Conservation (phyloP, 139 green algal species). For the Micromonas commoda region DNA sequence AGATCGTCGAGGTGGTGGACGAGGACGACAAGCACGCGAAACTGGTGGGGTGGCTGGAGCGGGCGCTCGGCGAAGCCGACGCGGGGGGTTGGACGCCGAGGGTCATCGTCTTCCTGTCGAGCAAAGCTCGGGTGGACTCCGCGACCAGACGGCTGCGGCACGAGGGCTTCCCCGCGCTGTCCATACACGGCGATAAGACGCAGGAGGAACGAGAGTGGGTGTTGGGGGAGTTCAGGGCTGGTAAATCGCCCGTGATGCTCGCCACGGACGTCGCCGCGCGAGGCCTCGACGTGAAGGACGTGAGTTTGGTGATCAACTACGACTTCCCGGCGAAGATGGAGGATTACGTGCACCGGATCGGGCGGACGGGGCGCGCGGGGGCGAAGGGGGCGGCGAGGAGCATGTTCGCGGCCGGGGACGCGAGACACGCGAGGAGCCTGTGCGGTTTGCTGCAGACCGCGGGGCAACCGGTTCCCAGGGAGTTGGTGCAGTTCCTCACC, state of each 20-base stretch:
- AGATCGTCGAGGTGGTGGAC: slow-evolving; percentile 76
- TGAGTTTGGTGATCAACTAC: slow-evolving; percentile 76
- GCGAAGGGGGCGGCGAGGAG: slow-evolving; percentile 64
- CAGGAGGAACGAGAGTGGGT: slow-evolving; percentile 85
- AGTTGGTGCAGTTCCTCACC: slow-evolving; percentile 12
- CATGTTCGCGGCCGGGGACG: slow-evolving; percentile 62
- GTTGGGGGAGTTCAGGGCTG: slow-evolving; percentile 52
- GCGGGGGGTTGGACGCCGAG: slow-evolving; percentile 36
- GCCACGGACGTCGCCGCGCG: slow-evolving; percentile 61
- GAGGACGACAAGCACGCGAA: slow-evolving; percentile 17
- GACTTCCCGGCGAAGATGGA: slow-evolving; percentile 38
- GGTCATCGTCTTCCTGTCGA: slow-evolving; percentile 82
- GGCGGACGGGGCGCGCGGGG: slow-evolving; percentile 78
- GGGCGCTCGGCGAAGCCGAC: neutral
- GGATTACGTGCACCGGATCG: slow-evolving; percentile 77
- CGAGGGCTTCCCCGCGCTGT: slow-evolving; percentile 34
- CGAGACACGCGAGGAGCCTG: slow-evolving; percentile 51
- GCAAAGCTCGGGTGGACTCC: slow-evolving; percentile 87
- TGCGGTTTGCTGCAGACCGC: slow-evolving; percentile 24
- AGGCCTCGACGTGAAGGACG: slow-evolving; percentile 70
- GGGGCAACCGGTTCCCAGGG: slow-evolving; percentile 16
- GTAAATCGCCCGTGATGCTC: slow-evolving; percentile 48
- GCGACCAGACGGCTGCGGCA: slow-evolving; percentile 37
- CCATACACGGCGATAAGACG: slow-evolving; percentile 90
- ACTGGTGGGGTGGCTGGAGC: neutral